phyloP scores from a whole-genome alignment of 2,329 filamentous ascomycete species.

The Emmonsiellopsis sp. region DNA sequence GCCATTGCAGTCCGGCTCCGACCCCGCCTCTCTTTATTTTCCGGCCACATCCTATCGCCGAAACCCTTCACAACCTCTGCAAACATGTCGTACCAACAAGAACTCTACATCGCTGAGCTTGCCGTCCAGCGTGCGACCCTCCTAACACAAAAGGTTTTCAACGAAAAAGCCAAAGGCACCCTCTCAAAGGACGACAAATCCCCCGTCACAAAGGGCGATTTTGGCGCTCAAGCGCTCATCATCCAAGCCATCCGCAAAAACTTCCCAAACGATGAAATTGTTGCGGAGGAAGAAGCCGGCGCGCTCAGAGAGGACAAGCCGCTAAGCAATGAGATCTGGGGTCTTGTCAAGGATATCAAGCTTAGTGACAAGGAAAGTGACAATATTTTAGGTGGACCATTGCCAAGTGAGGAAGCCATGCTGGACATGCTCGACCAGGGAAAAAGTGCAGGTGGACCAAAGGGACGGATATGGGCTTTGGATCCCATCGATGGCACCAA shows the following conservation, averaged over 20 bases:
- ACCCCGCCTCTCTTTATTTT: conserved; percentile 32
- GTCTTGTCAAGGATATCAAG: conserved; percentile 63
- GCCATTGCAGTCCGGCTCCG: conserved; percentile 26
- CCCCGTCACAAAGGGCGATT: conserved; percentile 95
- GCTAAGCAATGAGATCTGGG: conserved; percentile 72
- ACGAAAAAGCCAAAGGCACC: conserved; percentile 89
- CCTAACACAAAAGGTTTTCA: conserved; percentile 68
- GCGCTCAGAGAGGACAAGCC: conserved; percentile 62
- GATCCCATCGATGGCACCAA: conserved; percentile 98
- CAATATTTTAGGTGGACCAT: conserved; percentile 58
- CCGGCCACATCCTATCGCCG: conserved; percentile 20
- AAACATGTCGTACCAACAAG: conserved; percentile 56
- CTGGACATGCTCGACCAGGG: conserved; percentile 50
- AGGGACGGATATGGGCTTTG: conserved; percentile 75
- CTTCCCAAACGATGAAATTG: conserved; percentile 84
- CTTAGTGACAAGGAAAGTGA: conserved; percentile 60
- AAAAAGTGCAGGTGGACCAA: conserved; percentile 31
- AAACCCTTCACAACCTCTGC: conserved; percentile 15
- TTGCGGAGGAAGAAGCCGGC: conserved; percentile 89
- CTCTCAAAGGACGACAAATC: conserved; percentile 91
- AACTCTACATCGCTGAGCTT: conserved; percentile 75
- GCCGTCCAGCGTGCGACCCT: conserved; percentile 77
- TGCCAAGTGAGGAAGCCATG: conserved; percentile 55
- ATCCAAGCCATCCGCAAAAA: conserved; percentile 80
- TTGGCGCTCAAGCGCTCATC: conserved; percentile 93